These are phyloP conservation scores for Collybia sordida DNA, from an alignment of 768 basidiomycete species.

Conservation along the genomic window DNA sequence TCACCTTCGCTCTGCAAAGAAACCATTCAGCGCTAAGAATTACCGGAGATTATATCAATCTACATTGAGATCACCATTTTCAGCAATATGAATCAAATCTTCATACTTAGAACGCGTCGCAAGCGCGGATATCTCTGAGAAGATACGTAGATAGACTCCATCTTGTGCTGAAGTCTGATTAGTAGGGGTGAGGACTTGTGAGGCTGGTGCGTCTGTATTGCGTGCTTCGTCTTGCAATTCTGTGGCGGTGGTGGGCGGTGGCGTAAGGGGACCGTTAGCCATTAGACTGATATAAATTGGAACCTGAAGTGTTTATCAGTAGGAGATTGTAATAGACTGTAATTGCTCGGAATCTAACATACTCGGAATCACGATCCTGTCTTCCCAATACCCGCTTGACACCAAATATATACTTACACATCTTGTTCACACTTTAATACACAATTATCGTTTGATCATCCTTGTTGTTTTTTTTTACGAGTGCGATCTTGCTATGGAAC, in stretches of 20 bases:
- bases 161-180: slow-evolving; percentile 27
- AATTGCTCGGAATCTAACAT: too few species aligned
- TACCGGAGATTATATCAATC: neutral
- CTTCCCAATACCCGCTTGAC: too few species aligned
- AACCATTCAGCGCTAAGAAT: neutral
- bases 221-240: slow-evolving; percentile 58
- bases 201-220: slow-evolving; percentile 12
- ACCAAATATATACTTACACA: too few species aligned
- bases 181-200: slow-evolving; percentile 12
- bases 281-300: slow-evolving; percentile 28
- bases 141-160: slow-evolving; percentile 40
- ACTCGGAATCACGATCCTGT: too few species aligned
- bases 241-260: slow-evolving; percentile 55
- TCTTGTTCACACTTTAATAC: neutral
- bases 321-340: too few species aligned
- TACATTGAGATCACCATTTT: slow-evolving; percentile 56
- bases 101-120: slow-evolving; percentile 42
- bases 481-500: slow-evolving; percentile 40
- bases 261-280: slow-evolving; percentile 62
- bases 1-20: slow-evolving; percentile 27
- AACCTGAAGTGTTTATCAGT: neutral
- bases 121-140: slow-evolving; percentile 43
- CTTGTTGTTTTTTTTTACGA: neutral
- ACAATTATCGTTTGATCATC: neutral
- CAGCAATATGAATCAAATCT: slow-evolving; percentile 46